Conservation (phyloP, 148 eudicot genomes). For the Polygonum maritimum region DNA sequence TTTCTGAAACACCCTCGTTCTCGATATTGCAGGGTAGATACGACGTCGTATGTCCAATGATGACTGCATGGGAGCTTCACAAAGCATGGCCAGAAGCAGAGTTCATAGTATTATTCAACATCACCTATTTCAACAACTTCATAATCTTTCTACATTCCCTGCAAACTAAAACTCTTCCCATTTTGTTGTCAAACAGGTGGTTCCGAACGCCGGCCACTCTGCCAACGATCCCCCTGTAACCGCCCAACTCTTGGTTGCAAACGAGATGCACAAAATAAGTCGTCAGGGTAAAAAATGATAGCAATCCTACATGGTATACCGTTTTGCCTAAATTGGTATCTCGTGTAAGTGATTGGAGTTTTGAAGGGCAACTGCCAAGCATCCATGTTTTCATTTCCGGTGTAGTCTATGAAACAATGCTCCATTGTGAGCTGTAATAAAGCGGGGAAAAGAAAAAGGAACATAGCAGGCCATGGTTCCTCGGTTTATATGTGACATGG, state of each 20-base stretch:
- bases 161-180: background rate
- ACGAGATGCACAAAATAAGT: slow-evolving; percentile 60
- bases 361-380: background rate
- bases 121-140: background rate
- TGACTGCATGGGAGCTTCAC: slow-evolving; percentile 99
- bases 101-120: slow-evolving; percentile 44
- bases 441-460: too few relatives aligned
- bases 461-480: background rate
- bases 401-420: background rate
- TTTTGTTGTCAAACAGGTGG: slow-evolving; percentile 45
- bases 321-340: background rate
- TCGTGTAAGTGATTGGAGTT: background rate
- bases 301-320: background rate
- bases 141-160: background rate
- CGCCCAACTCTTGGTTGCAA: slow-evolving; percentile 87
- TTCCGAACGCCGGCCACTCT: slow-evolving; percentile 87
- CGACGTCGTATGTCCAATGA: slow-evolving; percentile 86
- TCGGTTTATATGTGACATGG: background rate
- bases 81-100: slow-evolving; percentile 99
- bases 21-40: slow-evolving; percentile 70
- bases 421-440: background rate
- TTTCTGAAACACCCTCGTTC: background rate
- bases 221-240: slow-evolving; percentile 84
- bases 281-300: slow-evolving; percentile 13
- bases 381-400: background rate